These are phyloP conservation scores for Fusarium bactridioides DNA, from an alignment of 2,329 filamentous ascomycete genomes.

Conservation along the genomic window DNA sequence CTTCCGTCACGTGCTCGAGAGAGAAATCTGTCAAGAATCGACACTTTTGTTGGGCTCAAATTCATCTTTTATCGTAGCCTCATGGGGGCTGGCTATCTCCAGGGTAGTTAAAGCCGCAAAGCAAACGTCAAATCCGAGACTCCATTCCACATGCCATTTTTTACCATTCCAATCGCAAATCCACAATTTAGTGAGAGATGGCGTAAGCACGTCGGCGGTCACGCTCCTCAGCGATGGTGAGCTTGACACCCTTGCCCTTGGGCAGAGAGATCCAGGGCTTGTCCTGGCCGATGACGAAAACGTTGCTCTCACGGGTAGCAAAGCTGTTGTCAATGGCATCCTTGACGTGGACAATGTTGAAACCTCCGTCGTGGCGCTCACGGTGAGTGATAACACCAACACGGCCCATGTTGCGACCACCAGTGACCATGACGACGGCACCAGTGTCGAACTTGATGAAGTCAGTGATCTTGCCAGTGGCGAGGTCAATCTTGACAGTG, in stretches of 20 bases:
- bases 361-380: constrained; percentile 99
- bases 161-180: constrained; percentile 37
- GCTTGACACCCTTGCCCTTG: constrained; percentile 99
- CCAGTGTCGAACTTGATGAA: constrained; percentile 99
- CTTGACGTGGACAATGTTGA: constrained; percentile 99
- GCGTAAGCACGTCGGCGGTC: constrained; percentile 85
- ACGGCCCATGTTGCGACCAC: constrained; percentile 99
- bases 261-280: constrained; percentile 99
- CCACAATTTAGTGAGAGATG: constrained; percentile 58
- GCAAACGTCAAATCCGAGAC: constrained; percentile 53
- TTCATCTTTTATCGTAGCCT: constrained; percentile 51
- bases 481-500: constrained; percentile 98
- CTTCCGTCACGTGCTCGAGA: background rate
- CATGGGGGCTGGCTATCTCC: constrained; percentile 47
- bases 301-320: constrained; percentile 98
- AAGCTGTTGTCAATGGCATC: constrained; percentile 99
- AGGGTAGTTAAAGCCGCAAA: constrained; percentile 43
- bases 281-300: constrained; percentile 98
- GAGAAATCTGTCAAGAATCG: constrained; percentile 25
- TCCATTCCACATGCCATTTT: constrained; percentile 51
- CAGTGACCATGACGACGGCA: constrained; percentile 97
- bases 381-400: constrained; percentile 99
- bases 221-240: constrained; percentile 98
- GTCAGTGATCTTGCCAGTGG: constrained; percentile 97
- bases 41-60: constrained; percentile 44